A percentile compares a stretch with the other conserved stretches of the same genome.
These are phyloP conservation scores for Candida sp. DNA, from an alignment of 1,139 yeast species.

Conservation along the genomic window DNA sequence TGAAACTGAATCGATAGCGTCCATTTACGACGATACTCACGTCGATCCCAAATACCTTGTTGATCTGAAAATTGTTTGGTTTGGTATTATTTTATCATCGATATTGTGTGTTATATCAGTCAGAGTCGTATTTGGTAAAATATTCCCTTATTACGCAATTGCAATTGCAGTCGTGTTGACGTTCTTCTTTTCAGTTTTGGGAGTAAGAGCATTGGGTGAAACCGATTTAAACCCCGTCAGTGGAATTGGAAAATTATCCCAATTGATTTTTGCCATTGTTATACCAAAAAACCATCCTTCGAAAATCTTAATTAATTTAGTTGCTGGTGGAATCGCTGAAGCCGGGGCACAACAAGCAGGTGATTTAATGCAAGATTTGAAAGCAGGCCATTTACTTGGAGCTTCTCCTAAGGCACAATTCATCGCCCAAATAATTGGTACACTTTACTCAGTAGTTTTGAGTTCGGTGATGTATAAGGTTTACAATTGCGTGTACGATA, in stretches of 20 bases:
- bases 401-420: constrained; percentile 95
- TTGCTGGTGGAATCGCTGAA: constrained; percentile 97
- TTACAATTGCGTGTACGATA: constrained; percentile 76
- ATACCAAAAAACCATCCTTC: constrained; percentile 80
- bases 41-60: constrained; percentile 43
- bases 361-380: constrained; percentile 94
- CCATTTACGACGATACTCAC: constrained; percentile 6
- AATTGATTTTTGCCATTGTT: constrained; percentile 77
- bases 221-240: constrained; percentile 97
- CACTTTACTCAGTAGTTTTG: constrained; percentile 74
- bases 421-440: constrained; percentile 84
- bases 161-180: constrained; percentile 71
- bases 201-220: constrained; percentile 93
- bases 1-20: neutral
- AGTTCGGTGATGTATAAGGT: constrained; percentile 81
- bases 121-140: constrained; percentile 61
- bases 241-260: constrained; percentile 94
- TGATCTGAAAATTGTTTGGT: constrained; percentile 43
- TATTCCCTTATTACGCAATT: constrained; percentile 71
- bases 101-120: constrained; percentile 65
- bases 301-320: constrained; percentile 75
- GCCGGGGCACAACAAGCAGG: constrained; percentile 99
- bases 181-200: constrained; percentile 73
- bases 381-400: constrained; percentile 88
- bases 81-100: constrained; percentile 66